These are phyloP conservation scores for Aspergillus hancockii DNA, from an alignment of 495 filamentous ascomycete genomes.

Conservation along the genomic window DNA sequence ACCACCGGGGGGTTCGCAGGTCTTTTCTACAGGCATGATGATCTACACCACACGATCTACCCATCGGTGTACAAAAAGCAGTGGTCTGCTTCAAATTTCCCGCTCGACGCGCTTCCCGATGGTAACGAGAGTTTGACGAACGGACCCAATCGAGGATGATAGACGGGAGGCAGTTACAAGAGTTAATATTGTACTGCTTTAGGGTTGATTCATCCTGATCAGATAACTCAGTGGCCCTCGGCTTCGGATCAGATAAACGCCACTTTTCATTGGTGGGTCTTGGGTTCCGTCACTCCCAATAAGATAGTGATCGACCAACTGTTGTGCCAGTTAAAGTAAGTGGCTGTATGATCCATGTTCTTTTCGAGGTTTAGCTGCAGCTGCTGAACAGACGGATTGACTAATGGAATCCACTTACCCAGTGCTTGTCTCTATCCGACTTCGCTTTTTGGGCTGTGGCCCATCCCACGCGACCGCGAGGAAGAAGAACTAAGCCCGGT, in stretches of 20 bases:
- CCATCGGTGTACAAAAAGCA: not conserved
- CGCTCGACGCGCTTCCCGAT: constrained; percentile 2
- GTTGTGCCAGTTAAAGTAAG: not conserved
- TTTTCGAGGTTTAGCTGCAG: not conserved
- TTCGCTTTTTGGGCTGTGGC: not conserved
- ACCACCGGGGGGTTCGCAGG: not conserved
- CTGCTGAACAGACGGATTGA: not conserved
- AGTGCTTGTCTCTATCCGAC: not conserved
- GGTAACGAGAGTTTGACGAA: not conserved
- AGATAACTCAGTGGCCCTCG: not conserved
- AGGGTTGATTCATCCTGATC: not conserved
- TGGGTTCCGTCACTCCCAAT: not conserved
- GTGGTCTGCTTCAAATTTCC: not conserved
- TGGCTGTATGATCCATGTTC: not conserved
- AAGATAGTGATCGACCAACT: not conserved
- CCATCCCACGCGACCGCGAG: constrained; percentile 1
- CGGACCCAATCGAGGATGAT: not conserved
- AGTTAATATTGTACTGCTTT: no score
- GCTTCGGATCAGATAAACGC: constrained; percentile 3
- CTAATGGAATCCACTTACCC: not conserved
- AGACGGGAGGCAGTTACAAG: no score
- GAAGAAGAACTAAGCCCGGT: not conserved
- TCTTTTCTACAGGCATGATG: not conserved
- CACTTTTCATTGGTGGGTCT: not conserved
- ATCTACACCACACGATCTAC: not conserved